Base-by-base conservation (phyloP, 1,139 yeast species). In the Taphrina populina region DNA sequence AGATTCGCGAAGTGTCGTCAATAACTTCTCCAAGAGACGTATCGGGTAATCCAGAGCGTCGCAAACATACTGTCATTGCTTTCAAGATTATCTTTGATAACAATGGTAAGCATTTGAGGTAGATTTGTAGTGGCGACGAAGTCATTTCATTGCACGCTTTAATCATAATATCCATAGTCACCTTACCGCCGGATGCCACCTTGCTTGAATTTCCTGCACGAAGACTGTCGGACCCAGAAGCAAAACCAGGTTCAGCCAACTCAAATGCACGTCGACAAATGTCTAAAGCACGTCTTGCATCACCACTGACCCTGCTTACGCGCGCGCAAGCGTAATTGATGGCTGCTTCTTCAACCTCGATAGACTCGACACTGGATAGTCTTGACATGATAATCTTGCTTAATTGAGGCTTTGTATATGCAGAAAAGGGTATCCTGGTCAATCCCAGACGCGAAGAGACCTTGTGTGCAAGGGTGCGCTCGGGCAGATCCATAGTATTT, bases 401-500 rank as follows among this genome's bases (percentile, higher is more conserved):
- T 62, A 94, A 73, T 67, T 92, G 95, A 41, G 79, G 81, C 65
- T 81, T 85, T 0, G 90, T 82, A 66, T 94, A 92, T 2, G 97
- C 96, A 1, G 87, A 80, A 66, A 92, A 94, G 69, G 85, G 88
- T 46, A 92, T 78, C 69, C 97, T 79, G 13, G 88, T 81, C 49
- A 90, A 74, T 1, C 99, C 98, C 59, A 94, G 75, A 63, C 99
- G 80, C 0, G 96, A 88, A 0, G 96, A 83, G 5, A 88, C 85
- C 69, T 92, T 92, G 70, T 88, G 90, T 20, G 95, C 82, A 43
- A 92, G 73, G 52, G 84, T 77, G 60, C 96, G 76, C 67, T 92
- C 98, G 0, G 98, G 98, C 52, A 92, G 73, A 70, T 92, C 97
- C 96, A 94, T 88, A 0, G 97, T 90, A 66, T 94, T 94, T 5